phyloP scores from a whole-genome alignment of 345 rosid species.

The Eucalyptus sp. region DNA sequence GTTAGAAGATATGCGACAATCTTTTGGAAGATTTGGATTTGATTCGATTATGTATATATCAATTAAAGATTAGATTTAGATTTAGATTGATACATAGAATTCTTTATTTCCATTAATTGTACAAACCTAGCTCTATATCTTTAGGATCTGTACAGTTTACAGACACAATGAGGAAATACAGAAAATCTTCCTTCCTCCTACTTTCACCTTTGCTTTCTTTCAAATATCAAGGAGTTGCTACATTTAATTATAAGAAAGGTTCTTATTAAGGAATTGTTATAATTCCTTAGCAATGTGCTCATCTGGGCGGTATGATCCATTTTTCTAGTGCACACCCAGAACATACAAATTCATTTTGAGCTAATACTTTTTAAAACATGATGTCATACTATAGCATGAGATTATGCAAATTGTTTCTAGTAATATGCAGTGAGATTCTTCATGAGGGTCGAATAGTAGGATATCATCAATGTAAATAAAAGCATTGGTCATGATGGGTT shows the following conservation, averaged over 20 bases:
- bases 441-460: not conserved
- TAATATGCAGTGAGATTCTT: not conserved
- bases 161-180: too few relatives aligned
- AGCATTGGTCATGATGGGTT: not conserved
- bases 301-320: not conserved
- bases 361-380: not conserved
- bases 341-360: not conserved
- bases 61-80: too few relatives aligned
- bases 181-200: too few relatives aligned
- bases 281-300: not conserved
- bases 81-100: too few relatives aligned
- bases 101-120: too few relatives aligned
- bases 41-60: too few relatives aligned
- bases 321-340: not conserved
- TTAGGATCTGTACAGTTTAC: too few relatives aligned
- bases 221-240: not conserved
- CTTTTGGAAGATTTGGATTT: too few relatives aligned
- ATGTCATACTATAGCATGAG: not conserved
- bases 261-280: not conserved
- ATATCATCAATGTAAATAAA: not conserved
- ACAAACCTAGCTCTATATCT: too few relatives aligned
- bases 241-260: not conserved
- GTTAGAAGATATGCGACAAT: too few relatives aligned
- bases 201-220: too few relatives aligned
- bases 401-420: not conserved